A percentile compares a stretch with the other conserved stretches of the same genome.
These are phyloP conservation scores for Chrysoporthe austroafricana DNA, from an alignment of 2,329 filamentous ascomycete genomes.

Conservation along the genomic window DNA sequence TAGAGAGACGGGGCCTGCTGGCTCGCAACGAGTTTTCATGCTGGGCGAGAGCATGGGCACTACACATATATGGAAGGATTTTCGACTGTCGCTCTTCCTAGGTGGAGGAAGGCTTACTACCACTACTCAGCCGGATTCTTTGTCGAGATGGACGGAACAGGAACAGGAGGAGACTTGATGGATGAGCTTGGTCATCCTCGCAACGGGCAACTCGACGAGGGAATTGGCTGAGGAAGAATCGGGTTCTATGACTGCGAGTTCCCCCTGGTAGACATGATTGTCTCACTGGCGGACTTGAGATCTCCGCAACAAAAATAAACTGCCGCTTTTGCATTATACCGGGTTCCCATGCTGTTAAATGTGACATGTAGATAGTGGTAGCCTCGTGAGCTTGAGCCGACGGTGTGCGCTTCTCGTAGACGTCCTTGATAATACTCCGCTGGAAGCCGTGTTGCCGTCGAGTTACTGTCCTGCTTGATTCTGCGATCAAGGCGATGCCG, in stretches of 20 bases:
- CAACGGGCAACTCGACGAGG: conserved; percentile 25
- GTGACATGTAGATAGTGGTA: background rate
- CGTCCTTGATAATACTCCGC: no score
- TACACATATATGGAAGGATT: conserved; percentile 26
- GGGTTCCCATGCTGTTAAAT: no score
- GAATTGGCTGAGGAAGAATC: conserved; percentile 27
- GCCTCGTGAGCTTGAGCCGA: background rate
- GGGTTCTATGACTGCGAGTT: conserved; percentile 27
- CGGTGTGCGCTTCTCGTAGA: background rate
- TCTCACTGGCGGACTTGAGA: conserved; percentile 30
- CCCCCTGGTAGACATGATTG: conserved; percentile 30
- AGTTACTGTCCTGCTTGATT: no score
- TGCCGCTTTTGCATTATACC: conserved; percentile 23
- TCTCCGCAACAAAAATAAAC: conserved; percentile 28
- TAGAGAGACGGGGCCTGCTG: conserved; percentile 27
- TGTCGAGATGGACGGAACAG: conserved; percentile 23
- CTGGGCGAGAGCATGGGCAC: conserved; percentile 26
- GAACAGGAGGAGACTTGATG: conserved; percentile 1
- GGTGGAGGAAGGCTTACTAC: conserved; percentile 28
- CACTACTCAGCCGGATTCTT: conserved; percentile 25
- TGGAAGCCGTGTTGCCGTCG: no score
- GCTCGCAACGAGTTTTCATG: conserved; percentile 27
- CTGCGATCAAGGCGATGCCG: no score
- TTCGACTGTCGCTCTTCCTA: conserved; percentile 24
- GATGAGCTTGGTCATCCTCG: conserved; percentile 19